A percentile compares a stretch with the other conserved stretches of the same genome.
phyloP scores from a whole-genome alignment of 2,329 filamentous ascomycete species.

The Epichloe typhina region DNA sequence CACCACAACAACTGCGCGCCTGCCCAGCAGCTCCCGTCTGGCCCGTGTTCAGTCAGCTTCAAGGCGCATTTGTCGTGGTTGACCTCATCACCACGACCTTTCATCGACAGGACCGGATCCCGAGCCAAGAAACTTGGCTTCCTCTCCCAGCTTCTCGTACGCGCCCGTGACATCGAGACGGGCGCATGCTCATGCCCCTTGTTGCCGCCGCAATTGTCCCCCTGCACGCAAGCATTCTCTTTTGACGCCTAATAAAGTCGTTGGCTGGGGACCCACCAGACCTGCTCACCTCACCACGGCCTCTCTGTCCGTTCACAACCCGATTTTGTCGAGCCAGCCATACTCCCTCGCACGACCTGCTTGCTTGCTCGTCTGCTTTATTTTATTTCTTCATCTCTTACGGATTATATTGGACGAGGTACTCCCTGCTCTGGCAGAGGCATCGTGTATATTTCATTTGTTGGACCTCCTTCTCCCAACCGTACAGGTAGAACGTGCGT shows the following conservation, averaged over 20 bases:
- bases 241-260: constrained; percentile 3
- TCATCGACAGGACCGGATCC: neutral
- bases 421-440: neutral
- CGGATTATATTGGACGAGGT: neutral
- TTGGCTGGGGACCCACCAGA: constrained; percentile 2
- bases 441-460: neutral
- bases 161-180: neutral
- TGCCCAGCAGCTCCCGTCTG: no score
- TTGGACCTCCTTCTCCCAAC: neutral
- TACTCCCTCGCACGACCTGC: neutral
- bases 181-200: neutral
- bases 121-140: neutral
- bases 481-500: neutral
- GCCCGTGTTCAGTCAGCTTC: neutral
- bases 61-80: neutral
- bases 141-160: neutral
- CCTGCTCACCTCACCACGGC: neutral
- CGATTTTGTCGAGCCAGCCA: neutral
- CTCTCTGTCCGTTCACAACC: neutral
- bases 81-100: neutral
- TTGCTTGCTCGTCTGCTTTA: constrained; percentile 1
- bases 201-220: no score
- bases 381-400: constrained; percentile 5
- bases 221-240: neutral
- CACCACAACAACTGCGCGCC: constrained; percentile 9